Percentiles rank a stretch among this genome's conserved stretches.
phyloP scores from a whole-genome alignment of 1,284 basidiomycete species.

The Afroboletus lepidellus region DNA sequence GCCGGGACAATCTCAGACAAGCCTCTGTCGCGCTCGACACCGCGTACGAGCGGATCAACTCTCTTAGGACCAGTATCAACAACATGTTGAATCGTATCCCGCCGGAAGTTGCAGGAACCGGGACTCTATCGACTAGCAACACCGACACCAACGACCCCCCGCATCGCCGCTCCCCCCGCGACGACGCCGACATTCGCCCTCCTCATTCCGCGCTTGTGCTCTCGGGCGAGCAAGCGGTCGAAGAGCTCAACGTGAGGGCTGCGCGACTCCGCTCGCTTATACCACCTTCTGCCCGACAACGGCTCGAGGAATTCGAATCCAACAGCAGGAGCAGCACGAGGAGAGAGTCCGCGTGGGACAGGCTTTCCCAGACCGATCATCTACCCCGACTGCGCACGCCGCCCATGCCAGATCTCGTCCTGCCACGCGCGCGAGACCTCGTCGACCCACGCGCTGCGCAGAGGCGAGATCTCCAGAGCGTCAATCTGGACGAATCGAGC shows the following conservation, averaged over 20 bases:
- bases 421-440: constrained; percentile 19
- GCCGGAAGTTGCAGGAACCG: constrained; percentile 14
- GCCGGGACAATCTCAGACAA: constrained; percentile 41
- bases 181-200: constrained; percentile 32
- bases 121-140: background rate
- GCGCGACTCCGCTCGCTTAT: constrained; percentile 30
- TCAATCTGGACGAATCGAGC: constrained; percentile 37
- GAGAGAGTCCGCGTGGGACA: constrained; percentile 25
- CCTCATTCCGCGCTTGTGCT: constrained; percentile 36
- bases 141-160: constrained; percentile 7
- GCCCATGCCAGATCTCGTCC: constrained; percentile 31
- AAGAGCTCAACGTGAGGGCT: constrained; percentile 30
- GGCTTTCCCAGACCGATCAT: constrained; percentile 19
- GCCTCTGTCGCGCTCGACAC: constrained; percentile 49
- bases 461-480: constrained; percentile 20
- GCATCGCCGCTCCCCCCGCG: constrained; percentile 12
- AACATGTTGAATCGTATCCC: constrained; percentile 39
- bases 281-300: constrained; percentile 29
- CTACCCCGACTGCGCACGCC: constrained; percentile 28
- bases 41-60: constrained; percentile 50
- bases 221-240: constrained; percentile 26
- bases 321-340: constrained; percentile 8
- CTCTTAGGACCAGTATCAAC: constrained; percentile 46
- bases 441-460: constrained; percentile 14
- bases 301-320: constrained; percentile 34